These are phyloP conservation scores for Arxiozyma telluris DNA, from an alignment of 1,139 yeast genomes.

Conservation along the genomic window DNA sequence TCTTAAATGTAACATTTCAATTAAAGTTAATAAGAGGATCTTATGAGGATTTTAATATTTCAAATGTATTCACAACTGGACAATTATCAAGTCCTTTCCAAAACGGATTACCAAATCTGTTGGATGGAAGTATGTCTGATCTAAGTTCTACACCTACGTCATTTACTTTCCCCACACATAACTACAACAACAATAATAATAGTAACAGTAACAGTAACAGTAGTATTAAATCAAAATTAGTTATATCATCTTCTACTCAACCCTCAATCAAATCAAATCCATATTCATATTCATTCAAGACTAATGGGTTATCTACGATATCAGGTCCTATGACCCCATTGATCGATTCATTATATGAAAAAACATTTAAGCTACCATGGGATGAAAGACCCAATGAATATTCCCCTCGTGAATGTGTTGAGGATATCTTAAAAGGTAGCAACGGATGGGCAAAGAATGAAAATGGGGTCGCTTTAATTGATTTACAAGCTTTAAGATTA, in stretches of 20 bases:
- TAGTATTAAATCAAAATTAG: neutral
- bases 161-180: conserved; percentile 5
- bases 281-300: neutral
- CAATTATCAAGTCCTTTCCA: conserved; percentile 19
- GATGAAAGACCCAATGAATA: conserved; percentile 67
- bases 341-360: conserved; percentile 46
- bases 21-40: conserved; percentile 40
- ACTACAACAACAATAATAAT: neutral
- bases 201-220: neutral
- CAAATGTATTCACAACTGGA: conserved; percentile 13
- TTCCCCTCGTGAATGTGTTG: conserved; percentile 63
- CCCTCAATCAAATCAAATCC: neutral
- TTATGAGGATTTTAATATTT: conserved; percentile 23
- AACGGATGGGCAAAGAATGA: conserved; percentile 55
- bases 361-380: conserved; percentile 68
- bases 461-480: conserved; percentile 35
- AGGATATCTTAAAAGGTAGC: conserved; percentile 68
- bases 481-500: conserved; percentile 33
- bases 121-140: conserved; percentile 11
- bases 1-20: conserved; percentile 45
- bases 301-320: conserved; percentile 12
- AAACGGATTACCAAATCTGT: conserved; percentile 18
- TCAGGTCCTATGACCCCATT: conserved; percentile 36
- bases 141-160: conserved; percentile 5
- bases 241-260: neutral